Base-by-base conservation (phyloP, 768 basidiomycete species). In the Daedalea quercina region DNA sequence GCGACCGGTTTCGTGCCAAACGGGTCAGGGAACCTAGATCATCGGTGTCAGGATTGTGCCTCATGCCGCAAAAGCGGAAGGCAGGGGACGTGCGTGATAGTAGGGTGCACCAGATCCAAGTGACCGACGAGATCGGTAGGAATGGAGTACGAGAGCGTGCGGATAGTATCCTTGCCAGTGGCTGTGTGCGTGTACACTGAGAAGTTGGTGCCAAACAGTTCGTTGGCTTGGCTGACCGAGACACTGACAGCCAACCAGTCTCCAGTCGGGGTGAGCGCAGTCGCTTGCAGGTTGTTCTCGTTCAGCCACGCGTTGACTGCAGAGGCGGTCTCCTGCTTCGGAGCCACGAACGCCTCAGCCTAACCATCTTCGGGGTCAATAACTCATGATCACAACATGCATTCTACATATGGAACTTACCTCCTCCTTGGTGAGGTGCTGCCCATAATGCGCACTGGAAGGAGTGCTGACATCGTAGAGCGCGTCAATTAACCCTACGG, bases 401-500 rank as follows among this genome's bases (percentile, higher is more conserved):
- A 4, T 4, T 31, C 6, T 1, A n/a, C 4, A 9, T 19, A 6
- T 13, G 25, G 17, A 1, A 48, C 60, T 17, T 54, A 75, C 72
- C 63, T 73, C 65, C 12, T 67, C 69, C 54, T 65, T 63, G 51
- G 61, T 65, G 34, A 74, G 56, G 52, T 70, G 69, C 57, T 71
- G 64, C 17, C 71, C 69, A 57, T 70, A 75, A n/a, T 63, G 55
- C 11, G 65, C 56, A 59, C 65, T 73, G 20, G 60, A 53, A 6
- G 74, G 73, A 13, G 67, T 66, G 51, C 70, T 71, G 60, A 73
- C 70, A 24, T 66, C 70, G 47, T 65, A 54, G 13, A 73, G 63
- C 15, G 60, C 61, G 43, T 66, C 57, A 54, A 69, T 60, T 19
- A 75, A 65, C 3, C 72, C 72, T 1, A 47, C 52, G 23, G 66